Percentiles rank a stretch among this genome's conserved stretches.
Conservation (phyloP, 768 basidiomycete species). For the Lactarius trivialis region DNA sequence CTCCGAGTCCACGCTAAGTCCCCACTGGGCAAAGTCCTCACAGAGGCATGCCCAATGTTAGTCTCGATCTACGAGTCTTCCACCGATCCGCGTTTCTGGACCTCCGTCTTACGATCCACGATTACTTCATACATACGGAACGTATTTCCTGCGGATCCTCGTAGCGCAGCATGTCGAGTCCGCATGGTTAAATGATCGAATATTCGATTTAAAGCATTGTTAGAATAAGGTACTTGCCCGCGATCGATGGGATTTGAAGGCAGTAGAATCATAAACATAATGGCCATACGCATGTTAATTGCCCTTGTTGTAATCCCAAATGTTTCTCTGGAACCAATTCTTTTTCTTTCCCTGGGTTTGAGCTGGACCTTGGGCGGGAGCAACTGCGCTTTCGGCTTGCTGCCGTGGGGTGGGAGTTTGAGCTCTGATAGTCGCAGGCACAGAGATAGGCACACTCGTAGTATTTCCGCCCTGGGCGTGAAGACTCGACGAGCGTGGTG, state of each 20-base stretch:
- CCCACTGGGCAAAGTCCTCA: background rate
- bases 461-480: background rate
- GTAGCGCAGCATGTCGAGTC: background rate
- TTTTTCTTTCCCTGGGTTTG: background rate
- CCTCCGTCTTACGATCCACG: background rate
- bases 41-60: background rate
- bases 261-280: background rate
- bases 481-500: background rate
- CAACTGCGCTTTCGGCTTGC: background rate
- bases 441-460: background rate
- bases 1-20: background rate
- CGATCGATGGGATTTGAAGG: background rate
- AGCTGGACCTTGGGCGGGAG: background rate
- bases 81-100: background rate
- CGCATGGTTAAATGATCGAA: too few relatives aligned
- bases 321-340: background rate
- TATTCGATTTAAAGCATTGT: background rate
- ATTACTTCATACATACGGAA: background rate
- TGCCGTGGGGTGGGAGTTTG: background rate
- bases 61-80: background rate
- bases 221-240: background rate
- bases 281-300: background rate
- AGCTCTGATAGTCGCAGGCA: background rate
- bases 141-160: background rate
- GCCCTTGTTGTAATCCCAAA: background rate